Conservation (phyloP, 2,329 filamentous ascomycete genomes). For the Venturia asperata region DNA sequence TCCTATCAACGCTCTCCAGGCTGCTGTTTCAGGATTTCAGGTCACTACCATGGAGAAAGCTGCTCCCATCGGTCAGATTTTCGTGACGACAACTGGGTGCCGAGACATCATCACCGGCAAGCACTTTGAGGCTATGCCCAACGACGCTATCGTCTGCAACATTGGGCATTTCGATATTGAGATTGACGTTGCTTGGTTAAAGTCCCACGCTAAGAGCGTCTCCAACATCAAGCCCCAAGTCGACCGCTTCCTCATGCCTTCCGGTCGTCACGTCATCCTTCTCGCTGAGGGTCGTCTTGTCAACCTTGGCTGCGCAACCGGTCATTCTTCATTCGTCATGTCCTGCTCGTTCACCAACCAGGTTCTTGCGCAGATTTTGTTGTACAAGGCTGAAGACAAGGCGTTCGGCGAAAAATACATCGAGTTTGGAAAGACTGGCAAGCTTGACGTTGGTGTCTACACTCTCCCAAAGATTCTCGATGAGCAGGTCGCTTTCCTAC, state of each 20-base stretch:
- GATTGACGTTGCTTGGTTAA: conserved; percentile 99
- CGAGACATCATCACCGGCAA: conserved; percentile 87
- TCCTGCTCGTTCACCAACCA: conserved; percentile 99
- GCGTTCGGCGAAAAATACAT: conserved; percentile 89
- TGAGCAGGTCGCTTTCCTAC: conserved; percentile 93
- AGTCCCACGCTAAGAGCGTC: conserved; percentile 86
- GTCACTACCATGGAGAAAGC: conserved; percentile 98
- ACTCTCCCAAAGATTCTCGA: conserved; percentile 98
- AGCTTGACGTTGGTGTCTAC: conserved; percentile 88
- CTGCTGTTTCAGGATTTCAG: conserved; percentile 93
- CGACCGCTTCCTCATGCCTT: conserved; percentile 93
- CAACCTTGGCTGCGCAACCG: conserved; percentile 98
- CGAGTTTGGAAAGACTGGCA: conserved; percentile 88
- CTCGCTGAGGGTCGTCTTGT: conserved; percentile 97
- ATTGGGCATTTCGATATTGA: conserved; percentile 99
- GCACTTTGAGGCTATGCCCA: conserved; percentile 93
- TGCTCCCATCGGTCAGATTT: conserved; percentile 83
- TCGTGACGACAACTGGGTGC: conserved; percentile 98
- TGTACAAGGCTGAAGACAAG: conserved; percentile 87
- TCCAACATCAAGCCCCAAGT: conserved; percentile 99
- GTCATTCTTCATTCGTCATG: conserved; percentile 99
- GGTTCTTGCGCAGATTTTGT: conserved; percentile 97
- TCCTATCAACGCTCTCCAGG: conserved; percentile 99
- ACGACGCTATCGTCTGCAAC: conserved; percentile 99
- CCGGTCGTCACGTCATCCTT: conserved; percentile 94